A percentile compares a stretch with the other conserved stretches of the same genome.
These are phyloP conservation scores for Ampelomyces quisqualis DNA, from an alignment of 2,329 filamentous ascomycete species.

Conservation along the genomic window DNA sequence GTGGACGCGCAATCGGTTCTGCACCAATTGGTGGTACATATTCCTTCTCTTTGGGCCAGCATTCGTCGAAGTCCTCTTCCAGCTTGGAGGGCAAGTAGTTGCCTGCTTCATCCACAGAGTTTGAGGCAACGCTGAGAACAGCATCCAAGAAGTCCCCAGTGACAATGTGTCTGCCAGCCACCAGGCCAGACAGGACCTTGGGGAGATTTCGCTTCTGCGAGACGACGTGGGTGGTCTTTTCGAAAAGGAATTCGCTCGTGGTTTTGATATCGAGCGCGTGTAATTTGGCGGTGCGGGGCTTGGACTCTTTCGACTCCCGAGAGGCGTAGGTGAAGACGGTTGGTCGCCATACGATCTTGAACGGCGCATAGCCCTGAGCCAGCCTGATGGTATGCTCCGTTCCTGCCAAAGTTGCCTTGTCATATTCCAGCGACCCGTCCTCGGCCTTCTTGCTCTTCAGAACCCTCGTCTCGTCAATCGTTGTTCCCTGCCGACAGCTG, in stretches of 20 bases:
- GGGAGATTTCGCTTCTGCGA: conserved; percentile 87
- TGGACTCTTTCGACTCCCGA: conserved; percentile 59
- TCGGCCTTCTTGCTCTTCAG: conserved; percentile 62
- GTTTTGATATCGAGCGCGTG: conserved; percentile 90
- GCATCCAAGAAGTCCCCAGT: conserved; percentile 71
- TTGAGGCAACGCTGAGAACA: conserved; percentile 61
- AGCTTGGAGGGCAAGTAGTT: conserved; percentile 59
- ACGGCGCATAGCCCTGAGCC: conserved; percentile 66
- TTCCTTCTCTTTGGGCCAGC: conserved; percentile 74
- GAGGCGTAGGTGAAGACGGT: conserved; percentile 81
- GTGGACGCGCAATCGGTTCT: conserved; percentile 69
- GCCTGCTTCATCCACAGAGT: conserved; percentile 38
- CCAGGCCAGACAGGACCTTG: conserved; percentile 80
- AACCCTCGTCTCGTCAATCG: conserved; percentile 67
- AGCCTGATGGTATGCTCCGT: conserved; percentile 66
- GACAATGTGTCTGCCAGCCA: conserved; percentile 78
- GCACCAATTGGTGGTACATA: conserved; percentile 73
- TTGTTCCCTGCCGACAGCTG: conserved; percentile 78
- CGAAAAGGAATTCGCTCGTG: conserved; percentile 67
- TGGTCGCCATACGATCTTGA: conserved; percentile 75
- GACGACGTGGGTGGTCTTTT: conserved; percentile 81
- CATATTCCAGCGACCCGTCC: conserved; percentile 28
- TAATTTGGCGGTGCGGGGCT: conserved; percentile 60
- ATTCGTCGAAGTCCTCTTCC: conserved; percentile 74
- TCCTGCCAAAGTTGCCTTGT: conserved; percentile 26